phyloP scores from a whole-genome alignment of 495 filamentous ascomycete species.

The Hypoxylon perforatum region DNA sequence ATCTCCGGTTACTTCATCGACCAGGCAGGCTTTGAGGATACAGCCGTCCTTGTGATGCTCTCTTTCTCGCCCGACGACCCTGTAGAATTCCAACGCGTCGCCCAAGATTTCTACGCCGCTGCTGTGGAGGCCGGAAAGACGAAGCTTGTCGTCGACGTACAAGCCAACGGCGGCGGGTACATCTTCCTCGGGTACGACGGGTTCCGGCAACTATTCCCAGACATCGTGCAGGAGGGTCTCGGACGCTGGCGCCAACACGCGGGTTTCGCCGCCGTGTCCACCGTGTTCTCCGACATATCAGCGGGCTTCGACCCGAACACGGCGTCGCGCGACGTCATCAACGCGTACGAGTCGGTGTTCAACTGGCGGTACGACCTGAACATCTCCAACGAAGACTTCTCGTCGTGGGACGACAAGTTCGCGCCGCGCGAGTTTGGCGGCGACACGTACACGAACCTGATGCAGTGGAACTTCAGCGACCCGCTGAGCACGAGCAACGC shows the following conservation, averaged over 20 bases:
- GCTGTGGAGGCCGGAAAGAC: constrained; percentile 55
- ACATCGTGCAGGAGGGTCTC: constrained; percentile 49
- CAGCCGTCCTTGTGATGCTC: constrained; percentile 53
- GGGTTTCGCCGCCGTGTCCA: constrained; percentile 47
- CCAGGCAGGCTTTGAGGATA: constrained; percentile 56
- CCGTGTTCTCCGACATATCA: constrained; percentile 45
- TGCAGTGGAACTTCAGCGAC: constrained; percentile 55
- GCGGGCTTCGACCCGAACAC: constrained; percentile 47
- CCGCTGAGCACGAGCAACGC: constrained; percentile 51
- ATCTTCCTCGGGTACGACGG: constrained; percentile 59
- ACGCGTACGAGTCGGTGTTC: constrained; percentile 44
- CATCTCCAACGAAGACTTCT: constrained; percentile 46
- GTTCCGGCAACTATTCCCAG: constrained; percentile 59
- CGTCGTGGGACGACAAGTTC: constrained; percentile 53
- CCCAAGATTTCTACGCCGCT: constrained; percentile 53
- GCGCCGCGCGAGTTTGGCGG: constrained; percentile 41
- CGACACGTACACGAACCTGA: constrained; percentile 50
- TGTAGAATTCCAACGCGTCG: constrained; percentile 54
- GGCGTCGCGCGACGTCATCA: constrained; percentile 34
- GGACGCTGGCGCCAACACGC: constrained; percentile 48
- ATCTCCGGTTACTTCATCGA: constrained; percentile 64
- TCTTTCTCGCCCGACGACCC: constrained; percentile 36
- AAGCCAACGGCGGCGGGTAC: constrained; percentile 63
- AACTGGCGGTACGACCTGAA: constrained; percentile 56
- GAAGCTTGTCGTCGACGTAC: constrained; percentile 65